phyloP scores from a whole-genome alignment of 1,139 yeast genomes.

The Entelexis paramagnoliae region DNA sequence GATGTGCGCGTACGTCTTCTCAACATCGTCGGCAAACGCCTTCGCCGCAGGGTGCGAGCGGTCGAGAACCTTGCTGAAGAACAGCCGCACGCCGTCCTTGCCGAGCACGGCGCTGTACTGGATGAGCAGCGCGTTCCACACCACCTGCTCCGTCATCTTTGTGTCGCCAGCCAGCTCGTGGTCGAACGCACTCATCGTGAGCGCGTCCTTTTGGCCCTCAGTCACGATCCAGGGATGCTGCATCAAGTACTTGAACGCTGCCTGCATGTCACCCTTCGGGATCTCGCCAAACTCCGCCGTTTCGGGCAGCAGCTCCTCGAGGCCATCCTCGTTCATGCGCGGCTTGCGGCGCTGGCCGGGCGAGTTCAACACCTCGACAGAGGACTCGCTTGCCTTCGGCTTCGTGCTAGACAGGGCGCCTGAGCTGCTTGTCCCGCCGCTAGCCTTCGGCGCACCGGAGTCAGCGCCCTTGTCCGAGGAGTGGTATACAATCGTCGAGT shows the following conservation, averaged over 20 bases:
- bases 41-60: slow-evolving; percentile 38
- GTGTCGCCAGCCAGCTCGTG: slow-evolving; percentile 56
- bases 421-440: not conserved
- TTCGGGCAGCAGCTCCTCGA: slow-evolving; percentile 45
- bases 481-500: slow-evolving; percentile 64
- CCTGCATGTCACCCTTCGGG: slow-evolving; percentile 39
- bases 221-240: slow-evolving; percentile 60
- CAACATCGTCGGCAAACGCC: slow-evolving; percentile 65
- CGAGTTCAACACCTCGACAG: slow-evolving; percentile 18
- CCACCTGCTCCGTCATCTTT: slow-evolving; percentile 47
- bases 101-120: slow-evolving; percentile 62
- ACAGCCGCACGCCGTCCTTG: slow-evolving; percentile 50
- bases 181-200: slow-evolving; percentile 89
- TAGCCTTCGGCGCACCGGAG: not conserved
- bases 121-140: slow-evolving; percentile 69
- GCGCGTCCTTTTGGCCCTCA: slow-evolving; percentile 82
- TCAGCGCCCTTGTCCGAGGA: slow-evolving; percentile 25
- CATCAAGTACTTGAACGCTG: slow-evolving; percentile 45
- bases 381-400: not conserved
- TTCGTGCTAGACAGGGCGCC: not conserved
- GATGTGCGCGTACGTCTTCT: slow-evolving; percentile 62
- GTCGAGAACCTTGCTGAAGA: slow-evolving; percentile 54
- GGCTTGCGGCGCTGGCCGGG: slow-evolving; percentile 18
- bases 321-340: slow-evolving; percentile 30
- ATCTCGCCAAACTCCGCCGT: slow-evolving; percentile 59